A percentile compares a stretch with the other conserved stretches of the same genome.
These are phyloP conservation scores for Orbilia quercus DNA, from an alignment of 2,329 filamentous ascomycete species.

Conservation along the genomic window DNA sequence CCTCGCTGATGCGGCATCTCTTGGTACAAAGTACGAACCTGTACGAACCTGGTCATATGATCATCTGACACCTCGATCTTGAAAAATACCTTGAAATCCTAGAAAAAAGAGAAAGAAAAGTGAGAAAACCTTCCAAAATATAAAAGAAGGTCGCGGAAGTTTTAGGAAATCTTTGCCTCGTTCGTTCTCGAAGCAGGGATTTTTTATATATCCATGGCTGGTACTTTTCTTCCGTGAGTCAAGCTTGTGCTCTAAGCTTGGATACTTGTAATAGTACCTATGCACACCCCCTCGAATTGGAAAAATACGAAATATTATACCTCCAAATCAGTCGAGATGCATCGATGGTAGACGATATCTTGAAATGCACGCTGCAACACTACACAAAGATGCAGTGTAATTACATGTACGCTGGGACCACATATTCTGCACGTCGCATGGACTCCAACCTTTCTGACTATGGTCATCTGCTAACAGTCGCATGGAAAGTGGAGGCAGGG, in stretches of 20 bases:
- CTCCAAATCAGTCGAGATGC: too few relatives aligned
- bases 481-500: constrained; percentile 11
- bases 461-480: constrained; percentile 40
- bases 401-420: constrained; percentile 39
- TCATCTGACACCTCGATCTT: constrained; percentile 37
- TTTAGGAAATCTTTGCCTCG: background rate
- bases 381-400: constrained; percentile 27
- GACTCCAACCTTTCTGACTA: constrained; percentile 41
- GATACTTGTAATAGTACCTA: too few relatives aligned
- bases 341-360: background rate
- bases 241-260: background rate
- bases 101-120: constrained; percentile 7
- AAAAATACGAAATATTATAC: too few relatives aligned
- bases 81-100: constrained; percentile 13
- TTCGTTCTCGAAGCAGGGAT: background rate
- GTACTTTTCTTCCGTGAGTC: background rate
- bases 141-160: too few relatives aligned
- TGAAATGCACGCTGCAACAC: constrained; percentile 9
- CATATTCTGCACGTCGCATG: constrained; percentile 47
- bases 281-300: too few relatives aligned
- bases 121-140: background rate
- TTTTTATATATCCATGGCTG: background rate
- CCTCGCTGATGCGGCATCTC: constrained; percentile 18
- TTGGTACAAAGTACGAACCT: background rate
- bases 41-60: constrained; percentile 39